These are phyloP conservation scores for Irpex rosettiformis DNA, from an alignment of 1,284 basidiomycete genomes.

Conservation along the genomic window DNA sequence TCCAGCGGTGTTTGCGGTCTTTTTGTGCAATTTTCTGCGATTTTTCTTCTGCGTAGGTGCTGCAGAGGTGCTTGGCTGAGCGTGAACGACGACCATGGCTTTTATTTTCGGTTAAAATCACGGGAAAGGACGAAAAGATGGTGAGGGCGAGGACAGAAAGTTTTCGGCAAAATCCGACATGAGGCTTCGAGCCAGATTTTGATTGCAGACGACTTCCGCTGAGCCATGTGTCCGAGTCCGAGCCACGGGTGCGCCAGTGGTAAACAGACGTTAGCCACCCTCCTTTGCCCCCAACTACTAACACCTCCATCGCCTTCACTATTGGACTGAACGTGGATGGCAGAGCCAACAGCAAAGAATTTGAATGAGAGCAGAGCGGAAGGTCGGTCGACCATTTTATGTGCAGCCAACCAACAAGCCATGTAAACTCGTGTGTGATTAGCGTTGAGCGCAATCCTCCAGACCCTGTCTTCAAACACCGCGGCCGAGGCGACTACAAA, in stretches of 20 bases:
- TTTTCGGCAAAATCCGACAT: conserved; percentile 17
- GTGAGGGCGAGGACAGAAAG: conserved; percentile 18
- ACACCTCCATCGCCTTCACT: background rate
- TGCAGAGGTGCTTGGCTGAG: conserved; percentile 32
- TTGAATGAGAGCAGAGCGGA: conserved; percentile 30
- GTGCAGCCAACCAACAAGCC: conserved; percentile 10
- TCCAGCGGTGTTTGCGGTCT: conserved; percentile 19
- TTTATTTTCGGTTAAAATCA: conserved; percentile 3
- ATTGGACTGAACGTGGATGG: background rate
- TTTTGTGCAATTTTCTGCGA: conserved; percentile 50
- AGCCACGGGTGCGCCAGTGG: background rate
- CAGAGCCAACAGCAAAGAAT: conserved; percentile 17
- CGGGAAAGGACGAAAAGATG: conserved; percentile 9
- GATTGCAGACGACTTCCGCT: background rate
- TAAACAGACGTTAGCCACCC: background rate
- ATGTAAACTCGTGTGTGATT: conserved; percentile 14
- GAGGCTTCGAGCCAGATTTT: background rate
- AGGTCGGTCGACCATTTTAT: conserved; percentile 22
- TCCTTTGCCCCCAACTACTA: background rate
- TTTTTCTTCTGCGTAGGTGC: conserved; percentile 43
- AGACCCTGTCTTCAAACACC: conserved; percentile 39
- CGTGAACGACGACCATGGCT: conserved; percentile 55
- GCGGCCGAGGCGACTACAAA: conserved; percentile 13
- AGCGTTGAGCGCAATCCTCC: conserved; percentile 53
- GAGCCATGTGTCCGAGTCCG: no score